Evolutionary conservation across 2,329 filamentous ascomycete species (phyloP).

Genomic region (Aspergillus ustus): DNA sequence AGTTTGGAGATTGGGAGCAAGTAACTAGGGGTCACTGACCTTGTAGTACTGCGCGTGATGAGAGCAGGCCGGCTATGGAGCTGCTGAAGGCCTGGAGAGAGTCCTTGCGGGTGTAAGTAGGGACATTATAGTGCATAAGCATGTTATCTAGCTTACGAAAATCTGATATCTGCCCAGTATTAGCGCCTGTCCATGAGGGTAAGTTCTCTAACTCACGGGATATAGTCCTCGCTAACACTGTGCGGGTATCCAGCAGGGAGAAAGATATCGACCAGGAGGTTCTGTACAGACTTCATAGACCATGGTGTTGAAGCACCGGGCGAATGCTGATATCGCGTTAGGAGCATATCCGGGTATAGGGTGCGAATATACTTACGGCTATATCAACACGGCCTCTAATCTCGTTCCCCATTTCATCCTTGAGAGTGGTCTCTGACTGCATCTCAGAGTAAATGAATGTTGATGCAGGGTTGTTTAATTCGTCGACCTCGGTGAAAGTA

Average conservation of each 20-base stretch:
- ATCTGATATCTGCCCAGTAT: slow-evolving; percentile 64
- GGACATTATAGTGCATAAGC: background rate
- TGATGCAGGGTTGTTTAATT: slow-evolving; percentile 54
- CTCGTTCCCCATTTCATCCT: slow-evolving; percentile 12
- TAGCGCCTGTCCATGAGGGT: slow-evolving; percentile 13
- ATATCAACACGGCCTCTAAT: slow-evolving; percentile 51
- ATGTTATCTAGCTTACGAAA: slow-evolving; percentile 55
- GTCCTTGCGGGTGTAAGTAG: slow-evolving; percentile 33
- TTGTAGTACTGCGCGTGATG: slow-evolving; percentile 81
- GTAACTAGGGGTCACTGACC: slow-evolving; percentile 45
- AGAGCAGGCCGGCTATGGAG: slow-evolving; percentile 62
- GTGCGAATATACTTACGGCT: slow-evolving; percentile 31
- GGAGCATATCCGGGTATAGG: background rate
- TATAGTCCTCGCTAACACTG: slow-evolving; percentile 83
- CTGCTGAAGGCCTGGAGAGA: slow-evolving; percentile 49
- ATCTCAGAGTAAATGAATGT: slow-evolving; percentile 54
- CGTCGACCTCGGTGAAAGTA: slow-evolving; percentile 49
- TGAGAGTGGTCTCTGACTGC: background rate
- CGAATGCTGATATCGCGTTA: slow-evolving; percentile 20
- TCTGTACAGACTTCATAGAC: slow-evolving; percentile 33
- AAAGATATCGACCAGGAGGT: slow-evolving; percentile 70
- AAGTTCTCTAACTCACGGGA: slow-evolving; percentile 56
- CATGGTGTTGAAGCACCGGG: slow-evolving; percentile 25
- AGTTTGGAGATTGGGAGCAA: background rate
- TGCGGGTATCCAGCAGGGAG: slow-evolving; percentile 86